Percentiles rank a stretch among this genome's conserved stretches.
These are phyloP conservation scores for Arachnomyces sp. DNA, from an alignment of 2,329 filamentous ascomycete species.

Conservation along the genomic window DNA sequence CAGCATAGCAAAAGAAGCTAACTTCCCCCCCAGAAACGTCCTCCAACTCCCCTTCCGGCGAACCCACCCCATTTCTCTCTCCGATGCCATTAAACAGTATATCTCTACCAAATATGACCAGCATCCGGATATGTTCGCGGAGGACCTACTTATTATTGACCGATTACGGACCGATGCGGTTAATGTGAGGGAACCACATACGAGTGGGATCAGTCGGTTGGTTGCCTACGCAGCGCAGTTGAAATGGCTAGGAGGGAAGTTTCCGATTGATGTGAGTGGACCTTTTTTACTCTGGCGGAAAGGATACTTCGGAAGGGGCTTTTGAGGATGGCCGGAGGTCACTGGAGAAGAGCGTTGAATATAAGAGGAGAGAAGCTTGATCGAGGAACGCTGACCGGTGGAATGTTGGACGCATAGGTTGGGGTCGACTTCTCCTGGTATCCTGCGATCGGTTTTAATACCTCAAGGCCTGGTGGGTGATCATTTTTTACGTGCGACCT, in stretches of 20 bases:
- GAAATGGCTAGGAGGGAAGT: constrained; percentile 88
- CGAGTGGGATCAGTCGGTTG: constrained; percentile 79
- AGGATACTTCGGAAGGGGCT: neutral
- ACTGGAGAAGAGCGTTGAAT: neutral
- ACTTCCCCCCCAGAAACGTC: constrained; percentile 31
- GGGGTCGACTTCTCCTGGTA: constrained; percentile 97
- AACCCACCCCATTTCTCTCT: constrained; percentile 70
- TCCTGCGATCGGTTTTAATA: constrained; percentile 84
- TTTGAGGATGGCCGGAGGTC: constrained; percentile 12
- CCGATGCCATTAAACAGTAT: constrained; percentile 81
- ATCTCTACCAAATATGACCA: constrained; percentile 98
- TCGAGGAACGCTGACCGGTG: constrained; percentile 6
- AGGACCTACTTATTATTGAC: constrained; percentile 83
- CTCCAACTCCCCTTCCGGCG: constrained; percentile 82
- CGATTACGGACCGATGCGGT: constrained; percentile 76
- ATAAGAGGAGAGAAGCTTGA: constrained; percentile 1
- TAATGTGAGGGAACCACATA: constrained; percentile 79
- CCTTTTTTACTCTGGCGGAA: constrained; percentile 5
- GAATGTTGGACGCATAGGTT: constrained; percentile 48
- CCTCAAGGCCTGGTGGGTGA: constrained; percentile 54
- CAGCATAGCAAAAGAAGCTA: neutral
- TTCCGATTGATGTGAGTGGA: constrained; percentile 74
- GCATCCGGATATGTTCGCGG: constrained; percentile 90
- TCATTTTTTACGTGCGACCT: constrained; percentile 8
- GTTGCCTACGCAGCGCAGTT: constrained; percentile 87